These are phyloP conservation scores for Capsaspora owczarzaki DNA, from an alignment of 78 protist species.

Conservation along the genomic window DNA sequence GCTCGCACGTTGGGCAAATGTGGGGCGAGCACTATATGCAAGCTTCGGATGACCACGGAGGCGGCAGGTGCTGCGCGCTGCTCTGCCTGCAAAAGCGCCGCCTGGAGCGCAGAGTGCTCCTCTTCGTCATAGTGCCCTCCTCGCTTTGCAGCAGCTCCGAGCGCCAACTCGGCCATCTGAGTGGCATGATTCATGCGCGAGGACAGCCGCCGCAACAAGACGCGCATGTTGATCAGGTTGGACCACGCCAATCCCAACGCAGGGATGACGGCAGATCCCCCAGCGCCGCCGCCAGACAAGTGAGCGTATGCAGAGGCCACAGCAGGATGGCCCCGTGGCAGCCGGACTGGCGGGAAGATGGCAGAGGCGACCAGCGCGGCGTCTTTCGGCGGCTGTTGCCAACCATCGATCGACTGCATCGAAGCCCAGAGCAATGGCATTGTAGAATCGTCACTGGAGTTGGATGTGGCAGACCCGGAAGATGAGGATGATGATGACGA, in stretches of 20 bases:
- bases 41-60: not conserved
- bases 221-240: not conserved
- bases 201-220: not conserved
- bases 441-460: too few species aligned
- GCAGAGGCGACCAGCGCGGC: too few species aligned
- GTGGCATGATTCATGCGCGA: too few species aligned
- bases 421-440: not conserved
- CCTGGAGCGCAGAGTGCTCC: too few species aligned
- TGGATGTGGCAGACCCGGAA: too few species aligned
- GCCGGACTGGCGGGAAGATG: too few species aligned
- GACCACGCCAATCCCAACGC: conserved; percentile 22
- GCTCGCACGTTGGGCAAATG: not conserved
- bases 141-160: too few species aligned
- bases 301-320: too few species aligned
- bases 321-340: too few species aligned
- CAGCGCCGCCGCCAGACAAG: not conserved
- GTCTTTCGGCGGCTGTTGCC: not conserved
- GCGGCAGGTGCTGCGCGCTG: not conserved
- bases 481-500: too few species aligned
- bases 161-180: too few species aligned
- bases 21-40: not conserved
- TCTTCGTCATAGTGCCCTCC: too few species aligned
- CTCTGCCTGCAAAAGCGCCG: not conserved
- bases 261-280: not conserved
- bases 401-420: not conserved